These are phyloP conservation scores for Malus sylvestris DNA, from an alignment of 306 rosid genomes.

Conservation along the genomic window DNA sequence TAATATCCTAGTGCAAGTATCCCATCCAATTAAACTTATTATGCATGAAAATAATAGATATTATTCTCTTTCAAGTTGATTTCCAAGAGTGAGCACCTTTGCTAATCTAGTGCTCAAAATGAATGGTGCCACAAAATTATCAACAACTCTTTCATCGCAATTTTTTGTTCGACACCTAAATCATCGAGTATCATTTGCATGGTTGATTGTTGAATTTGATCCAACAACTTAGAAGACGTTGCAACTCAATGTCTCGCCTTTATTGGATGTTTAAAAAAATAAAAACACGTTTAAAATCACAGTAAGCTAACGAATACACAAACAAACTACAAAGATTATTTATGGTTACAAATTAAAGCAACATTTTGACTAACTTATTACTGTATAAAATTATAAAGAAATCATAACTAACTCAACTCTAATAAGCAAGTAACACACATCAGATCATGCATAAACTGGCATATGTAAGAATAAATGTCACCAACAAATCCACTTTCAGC, in stretches of 20 bases:
- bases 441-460: not conserved
- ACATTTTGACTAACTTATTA: too few species aligned
- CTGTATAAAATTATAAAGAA: too few species aligned
- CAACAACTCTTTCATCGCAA: not conserved
- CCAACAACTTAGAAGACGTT: too few species aligned
- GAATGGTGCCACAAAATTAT: not conserved
- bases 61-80: not conserved
- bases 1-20: not conserved
- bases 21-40: not conserved
- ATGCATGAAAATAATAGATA: not conserved
- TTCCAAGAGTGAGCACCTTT: not conserved
- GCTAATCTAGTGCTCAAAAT: not conserved
- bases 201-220: too few species aligned
- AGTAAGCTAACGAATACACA: too few species aligned
- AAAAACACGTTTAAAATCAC: too few species aligned
- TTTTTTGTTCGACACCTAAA: too few species aligned
- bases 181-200: not conserved
- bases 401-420: too few species aligned
- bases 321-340: too few species aligned
- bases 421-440: not conserved
- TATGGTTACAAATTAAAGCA: too few species aligned
- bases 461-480: not conserved
- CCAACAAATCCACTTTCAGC: not conserved
- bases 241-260: not conserved
- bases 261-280: not conserved